Conservation (phyloP, 495 filamentous ascomycete genomes). For the Lasiosphaeris hirsuta region DNA sequence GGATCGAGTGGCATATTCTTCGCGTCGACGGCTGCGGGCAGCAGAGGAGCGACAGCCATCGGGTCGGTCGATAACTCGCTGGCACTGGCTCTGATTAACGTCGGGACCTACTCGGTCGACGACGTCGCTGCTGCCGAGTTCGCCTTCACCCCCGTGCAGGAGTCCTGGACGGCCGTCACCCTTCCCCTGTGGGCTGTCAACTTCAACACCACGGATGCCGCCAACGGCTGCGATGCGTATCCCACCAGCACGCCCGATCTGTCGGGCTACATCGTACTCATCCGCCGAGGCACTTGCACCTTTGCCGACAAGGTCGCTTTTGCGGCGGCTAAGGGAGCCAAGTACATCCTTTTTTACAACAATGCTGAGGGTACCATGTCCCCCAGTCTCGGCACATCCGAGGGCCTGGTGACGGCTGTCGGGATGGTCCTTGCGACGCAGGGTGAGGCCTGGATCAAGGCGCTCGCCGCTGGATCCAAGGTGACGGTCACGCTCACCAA, state of each 20-base stretch:
- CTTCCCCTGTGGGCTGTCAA: conserved; percentile 50
- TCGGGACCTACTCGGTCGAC: conserved; percentile 34
- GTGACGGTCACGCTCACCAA: conserved; percentile 44
- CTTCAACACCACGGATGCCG: conserved; percentile 44
- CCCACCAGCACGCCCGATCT: conserved; percentile 49
- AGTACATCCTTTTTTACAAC: conserved; percentile 56
- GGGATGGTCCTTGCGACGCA: conserved; percentile 45
- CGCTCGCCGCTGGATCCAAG: conserved; percentile 33
- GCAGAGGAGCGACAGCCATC: conserved; percentile 47
- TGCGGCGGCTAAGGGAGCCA: conserved; percentile 49
- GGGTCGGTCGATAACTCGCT: conserved; percentile 51
- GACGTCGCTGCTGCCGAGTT: conserved; percentile 27
- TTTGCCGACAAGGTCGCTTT: conserved; percentile 48
- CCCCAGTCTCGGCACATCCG: conserved; percentile 25
- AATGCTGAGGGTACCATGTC: conserved; percentile 35
- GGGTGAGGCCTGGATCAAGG: conserved; percentile 43
- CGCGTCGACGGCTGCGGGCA: conserved; percentile 51
- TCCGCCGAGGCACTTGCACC: conserved; percentile 52
- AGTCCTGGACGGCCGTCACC: conserved; percentile 35
- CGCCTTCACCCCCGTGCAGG: conserved; percentile 34
- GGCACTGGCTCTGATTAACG: conserved; percentile 39
- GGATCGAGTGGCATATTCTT: conserved; percentile 52
- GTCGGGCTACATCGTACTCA: conserved; percentile 48
- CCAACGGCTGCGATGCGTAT: conserved; percentile 44
- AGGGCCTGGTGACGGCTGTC: conserved; percentile 29